A percentile compares a stretch with the other conserved stretches of the same genome.
Conservation (phyloP, 2,329 filamentous ascomycete genomes). For the Orbilia ellipsospora region DNA sequence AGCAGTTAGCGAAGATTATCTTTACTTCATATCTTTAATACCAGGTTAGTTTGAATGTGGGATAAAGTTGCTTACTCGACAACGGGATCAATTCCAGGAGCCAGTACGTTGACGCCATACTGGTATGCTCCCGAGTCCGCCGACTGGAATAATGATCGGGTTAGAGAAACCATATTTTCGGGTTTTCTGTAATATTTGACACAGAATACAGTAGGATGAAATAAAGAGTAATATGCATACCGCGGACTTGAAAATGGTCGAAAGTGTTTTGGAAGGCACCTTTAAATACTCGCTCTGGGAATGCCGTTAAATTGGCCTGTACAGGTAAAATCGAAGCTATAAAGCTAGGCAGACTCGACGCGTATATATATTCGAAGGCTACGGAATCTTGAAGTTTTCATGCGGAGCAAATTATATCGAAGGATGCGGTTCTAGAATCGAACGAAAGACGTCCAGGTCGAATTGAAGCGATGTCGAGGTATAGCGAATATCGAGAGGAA, state of each 20-base stretch:
- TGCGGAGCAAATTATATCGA: not conserved
- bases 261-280: conserved; percentile 38
- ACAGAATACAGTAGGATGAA: not conserved
- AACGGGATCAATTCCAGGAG: conserved; percentile 52
- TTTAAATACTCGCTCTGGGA: conserved; percentile 28
- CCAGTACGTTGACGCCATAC: conserved; percentile 52
- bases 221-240: conserved; percentile 12
- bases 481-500: too few relatives aligned
- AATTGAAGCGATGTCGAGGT: too few relatives aligned
- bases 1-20: not conserved
- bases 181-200: not conserved
- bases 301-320: not conserved
- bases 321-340: not conserved
- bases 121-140: conserved; percentile 50
- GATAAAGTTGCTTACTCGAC: conserved; percentile 53
- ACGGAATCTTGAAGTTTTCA: not conserved
- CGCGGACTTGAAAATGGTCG: conserved; percentile 35
- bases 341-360: not conserved
- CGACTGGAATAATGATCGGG: conserved; percentile 28
- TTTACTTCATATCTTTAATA: too few relatives aligned
- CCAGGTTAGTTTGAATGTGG: not conserved
- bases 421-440: conserved; percentile 1
- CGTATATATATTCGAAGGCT: conserved; percentile 16
- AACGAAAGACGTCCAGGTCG: not conserved
- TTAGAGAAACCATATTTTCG: conserved; percentile 39